phyloP scores from a whole-genome alignment of 345 rosid genomes.

The Garcia nutans region DNA sequence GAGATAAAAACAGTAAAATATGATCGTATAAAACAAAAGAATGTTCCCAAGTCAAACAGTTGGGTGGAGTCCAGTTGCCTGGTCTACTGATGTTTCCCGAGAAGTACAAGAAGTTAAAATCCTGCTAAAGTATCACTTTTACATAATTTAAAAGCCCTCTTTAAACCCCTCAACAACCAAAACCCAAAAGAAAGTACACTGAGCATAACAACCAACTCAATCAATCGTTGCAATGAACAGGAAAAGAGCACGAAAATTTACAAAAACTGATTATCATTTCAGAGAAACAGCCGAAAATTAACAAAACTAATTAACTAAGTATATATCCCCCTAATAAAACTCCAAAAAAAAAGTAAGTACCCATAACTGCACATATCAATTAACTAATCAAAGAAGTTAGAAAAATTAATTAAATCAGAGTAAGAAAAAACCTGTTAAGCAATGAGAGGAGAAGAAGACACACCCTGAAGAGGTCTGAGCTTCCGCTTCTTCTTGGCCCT shows the following conservation, averaged over 20 bases:
- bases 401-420: background rate
- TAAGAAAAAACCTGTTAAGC: slow-evolving; percentile 30
- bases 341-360: too few relatives aligned
- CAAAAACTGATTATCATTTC: background rate
- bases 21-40: background rate
- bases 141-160: slow-evolving; percentile 3
- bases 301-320: background rate
- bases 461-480: slow-evolving; percentile 45
- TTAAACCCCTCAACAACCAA: slow-evolving; percentile 12
- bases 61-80: slow-evolving; percentile 6
- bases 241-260: background rate
- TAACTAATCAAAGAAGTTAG: too few relatives aligned
- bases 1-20: background rate
- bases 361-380: too few relatives aligned
- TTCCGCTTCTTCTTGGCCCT: slow-evolving; percentile 43
- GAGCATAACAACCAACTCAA: slow-evolving; percentile 1
- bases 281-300: background rate
- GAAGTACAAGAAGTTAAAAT: background rate
- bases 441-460: slow-evolving; percentile 31
- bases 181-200: slow-evolving; percentile 12
- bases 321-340: background rate
- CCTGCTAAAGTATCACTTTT: background rate
- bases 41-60: background rate
- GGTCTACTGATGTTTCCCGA: slow-evolving; percentile 1
- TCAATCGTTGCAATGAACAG: slow-evolving; percentile 8